Base-by-base conservation (phyloP, 495 filamentous ascomycete species). In the Friedmanniomyces simplex region DNA sequence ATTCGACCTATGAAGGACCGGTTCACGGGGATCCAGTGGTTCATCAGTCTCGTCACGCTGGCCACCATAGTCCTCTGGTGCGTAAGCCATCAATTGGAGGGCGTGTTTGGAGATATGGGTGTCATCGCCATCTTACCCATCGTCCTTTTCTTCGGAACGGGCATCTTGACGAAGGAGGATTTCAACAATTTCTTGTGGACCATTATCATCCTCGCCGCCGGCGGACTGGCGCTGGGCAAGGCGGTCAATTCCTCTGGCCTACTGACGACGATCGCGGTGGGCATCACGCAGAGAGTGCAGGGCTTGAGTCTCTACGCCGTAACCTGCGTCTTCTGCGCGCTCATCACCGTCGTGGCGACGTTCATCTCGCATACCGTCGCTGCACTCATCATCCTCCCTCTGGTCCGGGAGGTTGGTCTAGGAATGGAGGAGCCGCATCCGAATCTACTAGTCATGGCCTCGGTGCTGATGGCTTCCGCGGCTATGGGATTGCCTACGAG, bases 101-200 rank as follows among this genome's bases (percentile, higher is more conserved):
- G 78, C 51, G 69, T 89, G 11, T 95, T 99, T 62, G 93, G 93
- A 30, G 90, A 99, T 67, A 99, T 99, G 93, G 93, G 93, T 48
- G 89, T 99, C 54, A 86, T 99, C 46, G 93, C 93, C 52, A 94
- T 99, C 68, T 87, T 99, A 58, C 93, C 93, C 8, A 82, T 99
- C 41, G 87, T 93, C 37, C 74, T 95, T 34, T 99, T 99, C 79
- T 99, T 97, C 66, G 93, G 93, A 54, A 88, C 90, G 12, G 93
- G 93, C 37, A 95, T 99, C 67, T 79, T 99, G 13, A 99, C 91
- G 26, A 99, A 99, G 69, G 93, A 97, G 72, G 93, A 99, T 69
- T 99, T 99, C 68, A 99, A 99, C 76, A 99, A 99, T 67, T 99
- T 99, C 73, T 85, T 96, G 32, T 99, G 93, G 93, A 99, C 93